Percentiles rank a stretch among this genome's conserved stretches.
These are phyloP conservation scores for Sporothrix brasiliensis DNA, from an alignment of 2,329 filamentous ascomycete genomes.

Conservation along the genomic window DNA sequence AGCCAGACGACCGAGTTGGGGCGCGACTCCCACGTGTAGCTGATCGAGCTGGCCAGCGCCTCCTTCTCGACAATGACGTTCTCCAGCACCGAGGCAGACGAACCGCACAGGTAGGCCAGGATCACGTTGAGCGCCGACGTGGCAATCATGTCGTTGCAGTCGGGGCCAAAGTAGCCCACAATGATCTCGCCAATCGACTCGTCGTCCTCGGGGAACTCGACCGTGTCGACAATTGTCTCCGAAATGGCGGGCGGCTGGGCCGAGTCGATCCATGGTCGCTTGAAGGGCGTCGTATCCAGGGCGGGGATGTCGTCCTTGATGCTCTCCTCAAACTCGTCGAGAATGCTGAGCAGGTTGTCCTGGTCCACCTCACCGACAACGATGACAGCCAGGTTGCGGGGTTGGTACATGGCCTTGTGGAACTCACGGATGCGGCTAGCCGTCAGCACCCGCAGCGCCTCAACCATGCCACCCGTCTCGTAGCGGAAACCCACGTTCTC, in stretches of 20 bases:
- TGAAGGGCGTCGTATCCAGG: slow-evolving; percentile 70
- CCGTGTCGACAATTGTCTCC: slow-evolving; percentile 72
- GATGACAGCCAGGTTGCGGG: slow-evolving; percentile 88
- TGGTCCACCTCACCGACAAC: slow-evolving; percentile 93
- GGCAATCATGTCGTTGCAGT: slow-evolving; percentile 69
- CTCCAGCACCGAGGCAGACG: slow-evolving; percentile 88
- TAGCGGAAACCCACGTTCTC: slow-evolving; percentile 91
- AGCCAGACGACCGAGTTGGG: slow-evolving; percentile 85
- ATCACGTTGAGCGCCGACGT: slow-evolving; percentile 77
- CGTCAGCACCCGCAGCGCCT: slow-evolving; percentile 81
- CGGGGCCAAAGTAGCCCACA: slow-evolving; percentile 83
- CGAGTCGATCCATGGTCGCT: slow-evolving; percentile 88
- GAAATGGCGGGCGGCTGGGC: slow-evolving; percentile 72
- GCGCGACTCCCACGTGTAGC: slow-evolving; percentile 75
- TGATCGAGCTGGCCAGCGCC: slow-evolving; percentile 83
- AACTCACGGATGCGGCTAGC: slow-evolving; percentile 91
- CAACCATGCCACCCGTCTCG: slow-evolving; percentile 97
- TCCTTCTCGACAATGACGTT: slow-evolving; percentile 92
- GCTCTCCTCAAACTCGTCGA: slow-evolving; percentile 86
- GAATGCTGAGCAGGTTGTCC: slow-evolving; percentile 72
- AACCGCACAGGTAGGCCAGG: slow-evolving; percentile 86
- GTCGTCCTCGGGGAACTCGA: slow-evolving; percentile 95
- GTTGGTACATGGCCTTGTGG: slow-evolving; percentile 96
- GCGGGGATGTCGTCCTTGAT: slow-evolving; percentile 81
- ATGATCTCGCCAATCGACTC: slow-evolving; percentile 89